phyloP scores from a whole-genome alignment of 768 basidiomycete genomes.

The Naematelia encephala region DNA sequence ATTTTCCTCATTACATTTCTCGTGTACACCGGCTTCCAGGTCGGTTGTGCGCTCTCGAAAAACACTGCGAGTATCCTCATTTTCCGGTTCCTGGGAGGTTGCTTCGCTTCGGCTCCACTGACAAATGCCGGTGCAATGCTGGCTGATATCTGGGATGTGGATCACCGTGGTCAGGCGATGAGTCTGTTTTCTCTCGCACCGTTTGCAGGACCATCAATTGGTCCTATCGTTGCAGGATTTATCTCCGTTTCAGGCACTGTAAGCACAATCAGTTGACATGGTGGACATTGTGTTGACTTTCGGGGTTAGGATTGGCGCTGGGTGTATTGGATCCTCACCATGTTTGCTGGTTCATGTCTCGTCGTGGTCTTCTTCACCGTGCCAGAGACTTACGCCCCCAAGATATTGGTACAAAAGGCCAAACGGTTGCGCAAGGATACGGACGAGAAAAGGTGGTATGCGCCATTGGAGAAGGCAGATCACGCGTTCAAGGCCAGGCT shows the following conservation, averaged over 20 bases:
- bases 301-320: slow-evolving; percentile 43
- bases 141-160: slow-evolving; percentile 51
- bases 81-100: slow-evolving; percentile 52
- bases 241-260: slow-evolving; percentile 44
- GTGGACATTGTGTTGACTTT: slow-evolving; percentile 8
- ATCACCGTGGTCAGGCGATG: slow-evolving; percentile 51
- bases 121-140: slow-evolving; percentile 53
- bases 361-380: slow-evolving; percentile 39
- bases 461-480: slow-evolving; percentile 41
- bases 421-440: slow-evolving; percentile 48
- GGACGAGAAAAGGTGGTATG: slow-evolving; percentile 49
- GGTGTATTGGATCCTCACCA: slow-evolving; percentile 50
- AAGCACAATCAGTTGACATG: slow-evolving; percentile 22
- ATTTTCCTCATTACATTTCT: slow-evolving; percentile 51
- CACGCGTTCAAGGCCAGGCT: slow-evolving; percentile 31
- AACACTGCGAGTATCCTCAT: slow-evolving; percentile 52
- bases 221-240: slow-evolving; percentile 51
- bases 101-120: slow-evolving; percentile 51
- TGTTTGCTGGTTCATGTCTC: slow-evolving; percentile 47
- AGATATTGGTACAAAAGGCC: slow-evolving; percentile 47
- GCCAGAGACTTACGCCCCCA: slow-evolving; percentile 52
- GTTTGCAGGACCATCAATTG: slow-evolving; percentile 51
- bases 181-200: slow-evolving; percentile 43
- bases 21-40: slow-evolving; percentile 46
- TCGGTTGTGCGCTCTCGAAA: slow-evolving; percentile 52